Conservation (phyloP, 2,329 filamentous ascomycete genomes). For the Fusarium fujikuroi region DNA sequence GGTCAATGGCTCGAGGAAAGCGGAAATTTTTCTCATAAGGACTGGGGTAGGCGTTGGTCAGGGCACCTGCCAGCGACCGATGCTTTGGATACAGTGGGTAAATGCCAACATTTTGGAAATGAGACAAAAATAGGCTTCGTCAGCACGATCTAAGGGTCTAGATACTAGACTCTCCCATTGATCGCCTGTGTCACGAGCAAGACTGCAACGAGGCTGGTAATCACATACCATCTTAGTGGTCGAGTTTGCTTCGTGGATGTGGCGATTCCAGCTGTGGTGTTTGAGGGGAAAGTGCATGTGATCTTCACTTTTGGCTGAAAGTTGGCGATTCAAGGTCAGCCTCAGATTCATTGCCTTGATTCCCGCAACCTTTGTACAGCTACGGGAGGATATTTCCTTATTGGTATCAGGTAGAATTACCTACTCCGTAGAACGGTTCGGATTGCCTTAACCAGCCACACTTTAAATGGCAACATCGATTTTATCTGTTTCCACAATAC, state of each 20-base stretch:
- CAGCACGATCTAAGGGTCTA: neutral
- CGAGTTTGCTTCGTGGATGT: neutral
- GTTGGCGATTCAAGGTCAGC: neutral
- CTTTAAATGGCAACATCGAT: neutral
- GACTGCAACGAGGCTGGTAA: slow-evolving; percentile 7
- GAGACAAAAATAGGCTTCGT: slow-evolving; percentile 3
- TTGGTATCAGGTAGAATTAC: neutral
- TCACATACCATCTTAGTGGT: neutral
- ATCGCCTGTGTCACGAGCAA: neutral
- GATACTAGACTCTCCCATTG: neutral
- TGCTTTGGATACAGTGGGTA: slow-evolving; percentile 24
- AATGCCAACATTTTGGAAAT: neutral
- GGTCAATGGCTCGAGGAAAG: slow-evolving; percentile 29
- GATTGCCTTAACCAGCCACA: neutral
- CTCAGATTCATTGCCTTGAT: neutral
- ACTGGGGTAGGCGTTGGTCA: slow-evolving; percentile 24
- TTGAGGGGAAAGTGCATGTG: neutral
- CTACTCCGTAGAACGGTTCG: neutral
- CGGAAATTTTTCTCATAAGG: slow-evolving; percentile 35
- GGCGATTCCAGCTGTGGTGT: neutral
- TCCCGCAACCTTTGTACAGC: neutral
- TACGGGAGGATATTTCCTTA: neutral
- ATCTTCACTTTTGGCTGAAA: neutral
- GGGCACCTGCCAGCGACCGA: slow-evolving; percentile 30
- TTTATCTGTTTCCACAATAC: neutral